Evolutionary conservation across 2,329 filamentous ascomycete species (phyloP).

Genomic region (Cladophialophora immunda): DNA sequence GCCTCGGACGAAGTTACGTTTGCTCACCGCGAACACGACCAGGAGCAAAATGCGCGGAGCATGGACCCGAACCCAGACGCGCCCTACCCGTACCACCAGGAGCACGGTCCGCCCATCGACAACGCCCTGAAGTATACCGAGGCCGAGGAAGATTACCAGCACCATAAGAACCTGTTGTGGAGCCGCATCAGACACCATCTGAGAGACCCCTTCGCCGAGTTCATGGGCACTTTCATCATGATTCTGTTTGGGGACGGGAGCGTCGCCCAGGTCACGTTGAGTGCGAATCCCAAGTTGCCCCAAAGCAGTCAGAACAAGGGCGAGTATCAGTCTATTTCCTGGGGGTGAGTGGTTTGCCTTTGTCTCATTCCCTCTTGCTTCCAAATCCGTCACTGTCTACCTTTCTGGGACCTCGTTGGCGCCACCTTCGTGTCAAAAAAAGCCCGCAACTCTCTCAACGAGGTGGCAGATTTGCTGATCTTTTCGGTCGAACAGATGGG

Average conservation of each 20-base stretch:
- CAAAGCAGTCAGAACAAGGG: conserved; percentile 41
- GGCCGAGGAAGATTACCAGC: conserved; percentile 42
- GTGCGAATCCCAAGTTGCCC: conserved; percentile 42
- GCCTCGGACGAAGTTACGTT: conserved; percentile 36
- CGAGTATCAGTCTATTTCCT: conserved; percentile 53
- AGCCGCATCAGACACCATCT: conserved; percentile 58
- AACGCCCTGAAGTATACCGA: conserved; percentile 38
- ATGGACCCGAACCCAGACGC: conserved; percentile 25
- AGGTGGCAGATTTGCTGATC: background rate
- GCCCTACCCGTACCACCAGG: conserved; percentile 35
- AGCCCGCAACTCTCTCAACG: background rate
- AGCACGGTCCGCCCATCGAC: conserved; percentile 42
- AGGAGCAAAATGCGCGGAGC: conserved; percentile 8
- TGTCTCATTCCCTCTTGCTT: conserved; percentile 25
- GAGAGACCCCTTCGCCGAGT: conserved; percentile 67
- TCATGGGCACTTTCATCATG: conserved; percentile 68
- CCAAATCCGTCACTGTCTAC: background rate
- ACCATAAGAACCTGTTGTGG: conserved; percentile 56
- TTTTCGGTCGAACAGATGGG: conserved; percentile 44
- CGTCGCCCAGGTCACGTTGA: conserved; percentile 69
- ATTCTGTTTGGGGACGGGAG: conserved; percentile 70
- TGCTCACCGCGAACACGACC: conserved; percentile 34
- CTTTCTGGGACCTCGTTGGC: background rate
- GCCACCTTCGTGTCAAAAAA: too few species aligned
- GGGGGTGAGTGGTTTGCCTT: conserved; percentile 44